Evolutionary conservation across 2,329 filamentous ascomycete species (phyloP).

Genomic region (Fusarium chlamydosporum): DNA sequence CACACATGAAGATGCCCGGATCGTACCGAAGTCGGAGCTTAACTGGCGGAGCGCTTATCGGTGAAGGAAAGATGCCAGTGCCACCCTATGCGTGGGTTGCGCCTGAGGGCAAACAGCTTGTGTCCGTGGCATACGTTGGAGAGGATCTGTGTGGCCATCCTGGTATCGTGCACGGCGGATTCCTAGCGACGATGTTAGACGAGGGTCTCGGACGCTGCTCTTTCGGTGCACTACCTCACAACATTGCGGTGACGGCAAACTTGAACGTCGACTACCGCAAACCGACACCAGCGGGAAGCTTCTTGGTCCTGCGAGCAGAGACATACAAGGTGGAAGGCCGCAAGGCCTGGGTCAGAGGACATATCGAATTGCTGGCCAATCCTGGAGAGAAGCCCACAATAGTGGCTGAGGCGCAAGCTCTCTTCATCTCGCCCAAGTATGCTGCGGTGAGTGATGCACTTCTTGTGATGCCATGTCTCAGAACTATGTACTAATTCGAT

Average conservation of each 20-base stretch:
- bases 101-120: conserved; percentile 75
- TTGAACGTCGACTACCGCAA: conserved; percentile 86
- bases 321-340: conserved; percentile 90
- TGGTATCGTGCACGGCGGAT: conserved; percentile 89
- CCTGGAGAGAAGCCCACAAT: conserved; percentile 73
- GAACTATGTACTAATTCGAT: conserved; percentile 12
- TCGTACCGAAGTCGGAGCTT: conserved; percentile 79
- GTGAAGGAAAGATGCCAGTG: conserved; percentile 81
- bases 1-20: conserved; percentile 87
- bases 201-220: conserved; percentile 90
- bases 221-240: conserved; percentile 88
- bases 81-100: conserved; percentile 85
- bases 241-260: conserved; percentile 87
- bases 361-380: conserved; percentile 81
- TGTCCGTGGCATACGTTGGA: conserved; percentile 83
- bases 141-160: conserved; percentile 88
- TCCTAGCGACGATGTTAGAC: conserved; percentile 92
- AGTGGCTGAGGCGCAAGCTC: conserved; percentile 83
- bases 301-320: conserved; percentile 81
- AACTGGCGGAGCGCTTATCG: conserved; percentile 83
- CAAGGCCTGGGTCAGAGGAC: conserved; percentile 93
- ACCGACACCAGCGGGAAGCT: conserved; percentile 81
- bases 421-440: conserved; percentile 91
- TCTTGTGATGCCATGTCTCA: background rate
- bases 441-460: conserved; percentile 72